Percentiles rank a stretch among this genome's conserved stretches.
Evolutionary conservation across 345 rosid species (phyloP).

Genomic region (Linum usitatissimum): DNA sequence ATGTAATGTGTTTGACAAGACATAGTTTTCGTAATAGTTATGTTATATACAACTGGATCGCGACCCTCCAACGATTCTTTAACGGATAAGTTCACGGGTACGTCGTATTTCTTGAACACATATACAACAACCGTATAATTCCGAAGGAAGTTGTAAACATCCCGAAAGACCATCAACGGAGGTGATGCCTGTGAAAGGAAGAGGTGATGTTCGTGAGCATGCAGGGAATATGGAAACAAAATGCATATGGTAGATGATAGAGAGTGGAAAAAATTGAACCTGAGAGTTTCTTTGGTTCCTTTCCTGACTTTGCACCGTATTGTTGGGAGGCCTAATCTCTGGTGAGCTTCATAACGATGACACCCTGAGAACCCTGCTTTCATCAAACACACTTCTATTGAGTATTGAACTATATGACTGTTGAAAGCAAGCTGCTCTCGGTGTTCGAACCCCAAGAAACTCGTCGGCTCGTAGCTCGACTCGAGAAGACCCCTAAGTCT

Average conservation of each 20-base stretch:
- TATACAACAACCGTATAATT: too few relatives aligned
- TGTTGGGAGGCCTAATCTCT: constrained; percentile 71
- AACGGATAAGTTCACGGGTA: too few relatives aligned
- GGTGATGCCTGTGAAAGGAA: constrained; percentile 66
- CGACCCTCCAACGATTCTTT: too few relatives aligned
- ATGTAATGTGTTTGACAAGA: not conserved
- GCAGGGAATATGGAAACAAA: not conserved
- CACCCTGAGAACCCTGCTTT: constrained; percentile 80
- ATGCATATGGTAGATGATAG: not conserved
- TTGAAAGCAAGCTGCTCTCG: too few relatives aligned
- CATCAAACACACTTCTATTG: not conserved
- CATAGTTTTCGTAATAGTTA: too few relatives aligned
- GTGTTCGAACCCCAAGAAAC: too few relatives aligned
- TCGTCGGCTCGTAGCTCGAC: too few relatives aligned
- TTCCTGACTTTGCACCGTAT: constrained; percentile 82
- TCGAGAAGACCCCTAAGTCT: too few relatives aligned
- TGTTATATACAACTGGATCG: too few relatives aligned
- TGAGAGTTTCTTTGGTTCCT: constrained; percentile 79
- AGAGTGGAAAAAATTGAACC: constrained; percentile 22
- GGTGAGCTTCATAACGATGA: constrained; percentile 86
- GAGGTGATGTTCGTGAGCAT: not conserved
- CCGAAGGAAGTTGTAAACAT: too few relatives aligned
- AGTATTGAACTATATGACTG: too few relatives aligned
- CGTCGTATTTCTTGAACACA: too few relatives aligned
- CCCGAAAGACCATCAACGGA: constrained; percentile 30